A percentile compares a stretch with the other conserved stretches of the same genome.
These are phyloP conservation scores for Globisporangium echinulatum DNA, from an alignment of 352 stramenopile species.

Conservation along the genomic window DNA sequence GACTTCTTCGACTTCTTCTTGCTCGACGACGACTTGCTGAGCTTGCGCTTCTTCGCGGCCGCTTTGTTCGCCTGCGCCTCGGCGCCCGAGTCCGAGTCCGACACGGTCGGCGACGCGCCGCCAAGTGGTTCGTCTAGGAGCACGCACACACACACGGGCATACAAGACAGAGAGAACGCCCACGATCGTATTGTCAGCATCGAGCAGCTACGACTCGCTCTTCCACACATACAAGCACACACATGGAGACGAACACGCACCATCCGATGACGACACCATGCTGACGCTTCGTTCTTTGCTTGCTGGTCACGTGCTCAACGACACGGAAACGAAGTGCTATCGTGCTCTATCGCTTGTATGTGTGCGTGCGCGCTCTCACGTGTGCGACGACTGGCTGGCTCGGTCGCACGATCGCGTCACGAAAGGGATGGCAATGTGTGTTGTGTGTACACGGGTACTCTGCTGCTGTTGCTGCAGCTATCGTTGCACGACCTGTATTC, in stretches of 20 bases:
- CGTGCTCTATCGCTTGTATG: no score
- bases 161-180: neutral
- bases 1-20: slow-evolving; percentile 47
- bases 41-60: slow-evolving; percentile 61
- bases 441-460: no score
- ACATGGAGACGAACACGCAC: slow-evolving; percentile 3
- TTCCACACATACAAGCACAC: no score
- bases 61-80: slow-evolving; percentile 33
- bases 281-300: neutral
- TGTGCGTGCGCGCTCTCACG: no score
- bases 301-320: neutral
- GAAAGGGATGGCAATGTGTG: no score
- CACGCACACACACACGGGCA: neutral
- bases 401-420: no score
- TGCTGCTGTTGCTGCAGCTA: no score
- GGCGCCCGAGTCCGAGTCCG: slow-evolving; percentile 74
- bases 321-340: no score
- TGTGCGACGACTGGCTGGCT: neutral
- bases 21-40: slow-evolving; percentile 31
- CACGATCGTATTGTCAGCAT: neutral
- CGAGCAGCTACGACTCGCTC: neutral
- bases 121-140: slow-evolving; percentile 58
- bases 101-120: slow-evolving; percentile 71
- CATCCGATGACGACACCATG: slow-evolving; percentile 16
- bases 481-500: no score